Percentiles rank a stretch among this genome's conserved stretches.
Evolutionary conservation across 768 basidiomycete genomes (phyloP).

Genomic region (Tylopilus felleus): DNA sequence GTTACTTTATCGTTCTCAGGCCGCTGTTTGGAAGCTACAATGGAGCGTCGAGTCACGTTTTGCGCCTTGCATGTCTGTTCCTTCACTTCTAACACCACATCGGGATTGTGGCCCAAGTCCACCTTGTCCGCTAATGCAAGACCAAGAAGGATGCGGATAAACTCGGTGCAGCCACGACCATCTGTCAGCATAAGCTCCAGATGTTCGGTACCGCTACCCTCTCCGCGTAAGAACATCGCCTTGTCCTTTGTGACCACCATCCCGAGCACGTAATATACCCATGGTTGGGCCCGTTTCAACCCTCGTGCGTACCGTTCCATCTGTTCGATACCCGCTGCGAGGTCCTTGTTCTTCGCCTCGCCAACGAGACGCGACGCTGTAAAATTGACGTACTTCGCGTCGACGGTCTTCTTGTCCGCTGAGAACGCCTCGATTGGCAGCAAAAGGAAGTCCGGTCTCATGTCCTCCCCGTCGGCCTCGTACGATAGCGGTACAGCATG

Average conservation of each 20-base stretch:
- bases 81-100: not conserved
- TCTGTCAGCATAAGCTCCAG: conserved; percentile 3
- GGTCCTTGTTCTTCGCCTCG: conserved; percentile 3
- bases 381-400: not conserved
- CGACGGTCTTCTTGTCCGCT: not conserved
- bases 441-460: conserved; percentile 13
- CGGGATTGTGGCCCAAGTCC: conserved; percentile 7
- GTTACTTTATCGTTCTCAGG: too few relatives aligned
- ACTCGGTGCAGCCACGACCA: conserved; percentile 10
- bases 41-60: not conserved
- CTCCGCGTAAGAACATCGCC: conserved; percentile 3
- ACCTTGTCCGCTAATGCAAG: conserved; percentile 5
- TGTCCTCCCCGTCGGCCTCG: conserved; percentile 3
- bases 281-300: conserved; percentile 4
- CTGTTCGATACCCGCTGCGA: not conserved
- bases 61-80: not conserved
- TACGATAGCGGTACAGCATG: conserved; percentile 7
- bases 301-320: conserved; percentile 6
- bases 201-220: conserved; percentile 7
- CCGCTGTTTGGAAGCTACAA: not conserved
- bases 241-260: conserved; percentile 1
- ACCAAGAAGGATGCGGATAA: conserved; percentile 13
- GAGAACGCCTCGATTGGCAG: conserved; percentile 12
- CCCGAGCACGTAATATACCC: conserved; percentile 9
- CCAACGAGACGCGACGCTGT: conserved; percentile 5